Evolutionary conservation across 1,284 basidiomycete genomes (phyloP).

Genomic region (Marasmius fiardii): DNA sequence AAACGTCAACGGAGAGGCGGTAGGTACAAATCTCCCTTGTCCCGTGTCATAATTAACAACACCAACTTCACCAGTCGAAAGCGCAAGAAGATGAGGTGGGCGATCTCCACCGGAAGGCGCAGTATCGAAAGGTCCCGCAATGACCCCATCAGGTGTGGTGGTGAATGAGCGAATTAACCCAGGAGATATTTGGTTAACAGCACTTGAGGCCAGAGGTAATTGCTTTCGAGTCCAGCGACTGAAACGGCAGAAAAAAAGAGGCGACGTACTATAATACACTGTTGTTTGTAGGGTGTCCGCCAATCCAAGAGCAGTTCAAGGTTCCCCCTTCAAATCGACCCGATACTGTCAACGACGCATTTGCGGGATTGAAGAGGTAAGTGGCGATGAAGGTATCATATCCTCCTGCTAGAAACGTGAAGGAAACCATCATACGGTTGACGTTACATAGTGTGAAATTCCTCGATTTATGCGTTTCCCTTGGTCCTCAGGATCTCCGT

Average conservation of each 20-base stretch:
- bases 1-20: constrained; percentile 36
- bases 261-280: constrained; percentile 13
- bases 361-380: constrained; percentile 12
- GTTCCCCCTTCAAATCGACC: constrained; percentile 4
- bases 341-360: constrained; percentile 3
- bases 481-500: too few species aligned
- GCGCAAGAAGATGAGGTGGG: constrained; percentile 48
- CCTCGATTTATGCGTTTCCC: too few species aligned
- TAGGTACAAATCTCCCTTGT: constrained; percentile 52
- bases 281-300: constrained; percentile 48
- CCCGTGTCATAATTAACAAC: constrained; percentile 60
- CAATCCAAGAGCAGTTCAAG: constrained; percentile 70
- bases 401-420: constrained; percentile 14
- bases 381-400: constrained; percentile 12
- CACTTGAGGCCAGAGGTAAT: constrained; percentile 37
- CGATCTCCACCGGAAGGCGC: constrained; percentile 45
- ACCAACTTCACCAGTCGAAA: constrained; percentile 55
- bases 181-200: constrained; percentile 46
- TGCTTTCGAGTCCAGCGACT: not conserved
- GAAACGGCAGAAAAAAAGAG: too few species aligned
- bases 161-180: constrained; percentile 56
- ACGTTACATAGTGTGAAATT: too few species aligned
- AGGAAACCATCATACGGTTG: constrained; percentile 8
- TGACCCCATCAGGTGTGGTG: constrained; percentile 38
- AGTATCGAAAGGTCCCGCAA: constrained; percentile 44